Evolutionary conservation across 352 stramenopile genomes (phyloP).

Genomic region (Phytopythium chamaehyphon): DNA sequence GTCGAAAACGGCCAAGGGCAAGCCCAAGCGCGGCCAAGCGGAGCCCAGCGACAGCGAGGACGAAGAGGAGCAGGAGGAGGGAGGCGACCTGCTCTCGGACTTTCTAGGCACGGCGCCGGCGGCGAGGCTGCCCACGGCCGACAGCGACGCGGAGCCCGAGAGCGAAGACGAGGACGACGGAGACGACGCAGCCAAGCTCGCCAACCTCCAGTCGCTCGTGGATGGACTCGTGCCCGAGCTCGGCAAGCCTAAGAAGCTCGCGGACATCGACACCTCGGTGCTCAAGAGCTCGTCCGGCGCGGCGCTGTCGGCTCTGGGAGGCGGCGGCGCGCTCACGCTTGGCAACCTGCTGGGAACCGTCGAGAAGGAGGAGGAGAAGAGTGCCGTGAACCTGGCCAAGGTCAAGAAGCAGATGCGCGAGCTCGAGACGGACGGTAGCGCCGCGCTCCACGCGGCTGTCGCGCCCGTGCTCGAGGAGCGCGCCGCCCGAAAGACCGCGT

Average conservation of each 20-base stretch:
- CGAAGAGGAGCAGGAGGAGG: slow-evolving; percentile 46
- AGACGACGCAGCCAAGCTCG: slow-evolving; percentile 30
- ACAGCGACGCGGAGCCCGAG: slow-evolving; percentile 22
- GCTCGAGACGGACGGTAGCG: slow-evolving; percentile 54
- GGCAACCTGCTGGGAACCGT: slow-evolving; percentile 37
- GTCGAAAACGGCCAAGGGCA: slow-evolving; percentile 5
- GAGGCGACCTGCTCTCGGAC: slow-evolving; percentile 70
- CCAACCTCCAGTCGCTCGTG: slow-evolving; percentile 45
- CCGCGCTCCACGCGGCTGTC: slow-evolving; percentile 55
- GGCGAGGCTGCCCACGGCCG: slow-evolving; percentile 43
- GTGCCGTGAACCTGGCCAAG: slow-evolving; percentile 37
- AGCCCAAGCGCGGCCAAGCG: slow-evolving; percentile 16
- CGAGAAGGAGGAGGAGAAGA: slow-evolving; percentile 16
- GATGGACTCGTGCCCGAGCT: slow-evolving; percentile 40
- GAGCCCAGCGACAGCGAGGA: slow-evolving; percentile 32
- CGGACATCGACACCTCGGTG: slow-evolving; percentile 48
- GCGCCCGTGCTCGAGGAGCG: slow-evolving; percentile 84
- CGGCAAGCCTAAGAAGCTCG: slow-evolving; percentile 45
- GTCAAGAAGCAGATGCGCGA: slow-evolving; percentile 76
- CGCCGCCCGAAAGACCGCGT: slow-evolving; percentile 86
- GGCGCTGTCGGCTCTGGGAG: slow-evolving; percentile 16
- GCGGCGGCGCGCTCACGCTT: slow-evolving; percentile 32
- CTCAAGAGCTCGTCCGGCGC: slow-evolving; percentile 13
- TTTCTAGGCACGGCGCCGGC: slow-evolving; percentile 60
- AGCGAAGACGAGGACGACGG: slow-evolving; percentile 44